These are phyloP conservation scores for barrel medic (Medicago truncatula) DNA, from an alignment of 306 rosid genomes.

Conservation along the genomic window DNA sequence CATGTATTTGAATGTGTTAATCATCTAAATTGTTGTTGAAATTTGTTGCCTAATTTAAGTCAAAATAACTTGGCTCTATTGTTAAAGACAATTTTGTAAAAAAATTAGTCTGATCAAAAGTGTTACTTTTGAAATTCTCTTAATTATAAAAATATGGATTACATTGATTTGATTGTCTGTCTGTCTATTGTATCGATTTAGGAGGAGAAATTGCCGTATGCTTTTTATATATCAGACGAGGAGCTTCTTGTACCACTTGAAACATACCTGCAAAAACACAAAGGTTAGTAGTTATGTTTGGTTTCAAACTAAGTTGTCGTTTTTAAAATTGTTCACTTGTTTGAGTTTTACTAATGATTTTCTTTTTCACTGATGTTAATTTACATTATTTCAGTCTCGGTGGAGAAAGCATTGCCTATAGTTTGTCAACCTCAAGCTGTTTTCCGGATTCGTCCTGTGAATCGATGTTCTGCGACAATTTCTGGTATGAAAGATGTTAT, in stretches of 20 bases:
- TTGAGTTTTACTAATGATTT: neutral
- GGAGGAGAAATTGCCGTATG: constrained; percentile 94
- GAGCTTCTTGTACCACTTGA: constrained; percentile 81
- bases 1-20: too few relatives aligned
- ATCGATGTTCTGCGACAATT: constrained; percentile 91
- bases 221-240: constrained; percentile 79
- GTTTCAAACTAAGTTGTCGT: neutral
- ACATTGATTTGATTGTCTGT: constrained; percentile 10
- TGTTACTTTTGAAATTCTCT: neutral
- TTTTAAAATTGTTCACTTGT: neutral
- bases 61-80: too few relatives aligned
- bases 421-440: constrained; percentile 97
- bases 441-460: constrained; percentile 83
- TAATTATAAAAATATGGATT: neutral
- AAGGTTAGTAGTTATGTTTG: constrained; percentile 56
- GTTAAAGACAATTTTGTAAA: too few relatives aligned
- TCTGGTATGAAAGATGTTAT: constrained; percentile 60
- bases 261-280: constrained; percentile 78
- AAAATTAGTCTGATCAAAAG: too few relatives aligned
- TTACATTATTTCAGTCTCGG: constrained; percentile 68
- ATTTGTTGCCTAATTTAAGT: too few relatives aligned
- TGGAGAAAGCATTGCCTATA: constrained; percentile 87
- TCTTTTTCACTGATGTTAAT: neutral
- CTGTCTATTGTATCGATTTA: constrained; percentile 34
- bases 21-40: too few relatives aligned